Percentiles rank a stretch among this genome's conserved stretches.
Conservation (phyloP, 345 rosid genomes). For the Brassica incana region DNA sequence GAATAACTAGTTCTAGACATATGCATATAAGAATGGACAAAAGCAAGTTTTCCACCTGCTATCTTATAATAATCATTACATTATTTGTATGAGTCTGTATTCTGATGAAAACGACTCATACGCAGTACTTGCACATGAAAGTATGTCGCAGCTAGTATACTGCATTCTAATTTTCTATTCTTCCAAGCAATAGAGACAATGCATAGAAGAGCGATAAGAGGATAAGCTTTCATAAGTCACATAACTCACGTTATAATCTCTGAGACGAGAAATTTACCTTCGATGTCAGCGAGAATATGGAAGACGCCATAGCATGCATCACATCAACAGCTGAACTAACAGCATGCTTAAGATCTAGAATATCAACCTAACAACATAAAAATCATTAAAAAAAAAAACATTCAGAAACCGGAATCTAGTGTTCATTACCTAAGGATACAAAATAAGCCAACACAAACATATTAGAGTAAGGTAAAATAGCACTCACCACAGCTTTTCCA, state of each 20-base stretch:
- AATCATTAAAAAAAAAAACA: neutral
- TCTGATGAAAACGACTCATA: neutral
- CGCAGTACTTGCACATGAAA: neutral
- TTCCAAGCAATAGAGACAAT: neutral
- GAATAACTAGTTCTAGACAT: slow-evolving; percentile 1
- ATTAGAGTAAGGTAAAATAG: neutral
- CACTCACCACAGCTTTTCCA: slow-evolving; percentile 69
- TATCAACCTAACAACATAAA: slow-evolving; percentile 56
- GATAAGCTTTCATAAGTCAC: slow-evolving; percentile 7
- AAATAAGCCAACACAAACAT: neutral
- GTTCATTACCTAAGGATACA: slow-evolving; percentile 12
- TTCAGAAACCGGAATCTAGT: slow-evolving; percentile 1
- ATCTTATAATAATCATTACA: neutral
- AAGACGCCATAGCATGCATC: slow-evolving; percentile 85
- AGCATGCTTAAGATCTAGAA: slow-evolving; percentile 81
- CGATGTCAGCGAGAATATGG: slow-evolving; percentile 54
- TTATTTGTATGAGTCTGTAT: neutral
- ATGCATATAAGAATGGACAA: neutral
- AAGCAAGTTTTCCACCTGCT: neutral
- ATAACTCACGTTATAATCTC: slow-evolving; percentile 2
- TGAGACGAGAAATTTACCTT: slow-evolving; percentile 51
- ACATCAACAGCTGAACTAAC: slow-evolving; percentile 76
- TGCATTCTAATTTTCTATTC: neutral
- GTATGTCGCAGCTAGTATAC: slow-evolving; percentile 5
- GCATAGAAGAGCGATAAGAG: slow-evolving; percentile 1